Conservation (phyloP, 2,329 filamentous ascomycete species). For the Talaromyces rugulosus region DNA sequence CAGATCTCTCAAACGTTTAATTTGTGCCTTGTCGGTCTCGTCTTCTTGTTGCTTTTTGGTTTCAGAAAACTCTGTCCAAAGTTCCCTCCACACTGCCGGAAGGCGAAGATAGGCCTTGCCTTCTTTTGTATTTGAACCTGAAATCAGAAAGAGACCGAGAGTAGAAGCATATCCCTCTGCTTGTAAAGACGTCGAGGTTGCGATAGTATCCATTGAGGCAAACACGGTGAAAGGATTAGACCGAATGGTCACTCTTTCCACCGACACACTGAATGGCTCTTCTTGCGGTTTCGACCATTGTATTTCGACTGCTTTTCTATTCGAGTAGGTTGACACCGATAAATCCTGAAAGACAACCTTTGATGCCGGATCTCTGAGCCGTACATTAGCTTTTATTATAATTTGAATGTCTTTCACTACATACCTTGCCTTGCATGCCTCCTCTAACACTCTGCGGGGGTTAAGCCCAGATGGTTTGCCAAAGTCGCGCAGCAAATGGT, state of each 20-base stretch:
- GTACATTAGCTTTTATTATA: not conserved
- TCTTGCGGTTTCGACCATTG: slow-evolving; percentile 74
- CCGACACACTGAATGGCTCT: slow-evolving; percentile 37
- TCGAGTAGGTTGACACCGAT: slow-evolving; percentile 70
- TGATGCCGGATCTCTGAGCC: slow-evolving; percentile 61
- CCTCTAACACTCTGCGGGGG: slow-evolving; percentile 74
- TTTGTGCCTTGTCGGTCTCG: slow-evolving; percentile 61
- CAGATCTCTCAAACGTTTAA: slow-evolving; percentile 58
- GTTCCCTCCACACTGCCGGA: slow-evolving; percentile 74
- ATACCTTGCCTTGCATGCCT: slow-evolving; percentile 77
- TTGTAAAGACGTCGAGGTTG: slow-evolving; percentile 71
- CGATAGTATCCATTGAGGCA: slow-evolving; percentile 70
- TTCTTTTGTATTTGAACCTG: slow-evolving; percentile 72
- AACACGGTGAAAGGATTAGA: slow-evolving; percentile 48
- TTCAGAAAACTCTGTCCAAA: slow-evolving; percentile 76
- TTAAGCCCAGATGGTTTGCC: slow-evolving; percentile 74
- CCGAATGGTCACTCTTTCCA: slow-evolving; percentile 40
- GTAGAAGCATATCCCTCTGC: slow-evolving; percentile 86
- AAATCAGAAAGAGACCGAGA: slow-evolving; percentile 74
- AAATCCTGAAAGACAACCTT: slow-evolving; percentile 65
- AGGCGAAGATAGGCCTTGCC: slow-evolving; percentile 79
- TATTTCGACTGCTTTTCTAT: slow-evolving; percentile 70
- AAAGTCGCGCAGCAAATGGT: slow-evolving; percentile 70
- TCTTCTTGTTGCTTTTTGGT: slow-evolving; percentile 67
- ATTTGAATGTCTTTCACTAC: not conserved